Base-by-base conservation (phyloP, 768 basidiomycete species). In the Psilocybe cyanescens region DNA sequence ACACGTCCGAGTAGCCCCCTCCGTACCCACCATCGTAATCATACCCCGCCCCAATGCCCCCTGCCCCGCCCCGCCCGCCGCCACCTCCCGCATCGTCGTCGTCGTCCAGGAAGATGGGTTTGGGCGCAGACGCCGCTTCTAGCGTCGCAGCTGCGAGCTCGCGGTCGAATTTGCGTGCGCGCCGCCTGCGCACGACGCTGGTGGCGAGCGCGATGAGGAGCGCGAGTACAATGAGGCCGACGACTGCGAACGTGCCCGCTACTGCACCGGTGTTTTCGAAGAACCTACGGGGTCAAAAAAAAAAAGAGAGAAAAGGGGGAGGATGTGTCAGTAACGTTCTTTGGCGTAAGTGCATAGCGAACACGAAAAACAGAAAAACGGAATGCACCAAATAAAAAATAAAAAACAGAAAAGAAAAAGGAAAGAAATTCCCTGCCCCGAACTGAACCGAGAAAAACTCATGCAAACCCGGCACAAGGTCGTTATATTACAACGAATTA, bases 141-240 rank as follows among this genome's bases (percentile, higher is more conserved):
- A 81, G 83, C 0, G 90, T 89, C 0, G 90, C 91, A 52, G 86
- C 86, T 12, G 84, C 86, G 44, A 91, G 85, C 55, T 92, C 91
- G n/a, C 80, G 79, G 70, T 93, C 91, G 66, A 91, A 88, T 46
- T 82, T 79, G 61, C 79, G 72, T 3, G 85, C 86, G 1, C 88
- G 85, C 6, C 87, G 86, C 0, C 90, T 84, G 8, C 90, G 87
- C 65, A 90, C 62, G 61, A 74, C 73, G 59, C 81, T 85, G 39
- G 83, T 81, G 49, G 83, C 62, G 30, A 85, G 62, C 6, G 76
- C 77, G 61, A 92, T 69, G 68, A 83, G 12, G 66, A 90, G 57
- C 8, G 76, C 84, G 50, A 85, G 63, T 17, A 68, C 84, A 54
- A 90, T 70, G 35, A 92, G 66, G n/a, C 90, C 90, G 14, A 87